Conservation (phyloP, 768 basidiomycete genomes). For the Boletus subcaerulescens region DNA sequence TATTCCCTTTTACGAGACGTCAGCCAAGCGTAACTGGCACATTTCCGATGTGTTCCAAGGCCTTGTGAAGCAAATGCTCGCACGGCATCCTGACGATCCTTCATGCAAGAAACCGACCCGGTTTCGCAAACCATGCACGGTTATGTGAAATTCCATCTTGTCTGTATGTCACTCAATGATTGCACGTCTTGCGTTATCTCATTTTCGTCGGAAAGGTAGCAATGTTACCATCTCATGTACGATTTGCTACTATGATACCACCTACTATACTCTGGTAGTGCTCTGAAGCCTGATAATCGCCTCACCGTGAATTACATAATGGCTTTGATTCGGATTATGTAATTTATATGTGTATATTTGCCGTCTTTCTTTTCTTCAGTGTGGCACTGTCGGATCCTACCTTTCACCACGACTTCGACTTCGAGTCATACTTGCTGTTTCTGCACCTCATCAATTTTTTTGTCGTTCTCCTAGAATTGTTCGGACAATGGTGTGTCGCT, state of each 20-base stretch:
- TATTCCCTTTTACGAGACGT: constrained; percentile 82
- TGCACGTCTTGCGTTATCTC: neutral
- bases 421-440: constrained; percentile 16
- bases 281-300: neutral
- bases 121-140: constrained; percentile 31
- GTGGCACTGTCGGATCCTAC: constrained; percentile 6
- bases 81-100: constrained; percentile 52
- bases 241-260: constrained; percentile 10
- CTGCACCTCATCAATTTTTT: constrained; percentile 1
- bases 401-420: constrained; percentile 21
- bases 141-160: constrained; percentile 33
- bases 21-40: constrained; percentile 84
- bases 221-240: constrained; percentile 9
- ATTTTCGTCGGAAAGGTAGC: constrained; percentile 3
- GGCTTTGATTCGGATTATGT: neutral
- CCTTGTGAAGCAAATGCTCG: constrained; percentile 71
- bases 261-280: neutral
- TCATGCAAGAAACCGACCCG: constrained; percentile 30
- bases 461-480: neutral
- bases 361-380: constrained; percentile 12
- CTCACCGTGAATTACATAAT: constrained; percentile 1
- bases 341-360: constrained; percentile 12
- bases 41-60: constrained; percentile 76
- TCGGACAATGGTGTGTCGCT: constrained; percentile 19
- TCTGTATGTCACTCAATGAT: constrained; percentile 8